These are phyloP conservation scores for Acacia crassicarpa DNA, from an alignment of 306 rosid species.

Conservation along the genomic window DNA sequence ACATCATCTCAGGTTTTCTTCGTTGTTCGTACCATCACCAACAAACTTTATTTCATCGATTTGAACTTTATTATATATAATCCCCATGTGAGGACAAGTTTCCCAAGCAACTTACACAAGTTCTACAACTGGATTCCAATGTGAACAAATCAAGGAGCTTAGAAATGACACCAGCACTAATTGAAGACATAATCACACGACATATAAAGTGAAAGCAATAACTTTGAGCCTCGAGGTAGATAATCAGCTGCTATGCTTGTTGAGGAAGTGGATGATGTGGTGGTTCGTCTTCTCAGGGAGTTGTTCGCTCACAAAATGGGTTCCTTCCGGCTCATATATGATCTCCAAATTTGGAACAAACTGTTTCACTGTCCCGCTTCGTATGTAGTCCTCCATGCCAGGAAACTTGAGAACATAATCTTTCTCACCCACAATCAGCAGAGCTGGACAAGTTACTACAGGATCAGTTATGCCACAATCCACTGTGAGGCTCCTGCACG, in stretches of 20 bases:
- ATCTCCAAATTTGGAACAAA: conserved; percentile 54
- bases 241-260: conserved; percentile 41
- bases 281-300: conserved; percentile 53
- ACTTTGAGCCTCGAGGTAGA: not conserved
- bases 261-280: conserved; percentile 50
- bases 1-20: not conserved
- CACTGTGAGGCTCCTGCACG: conserved; percentile 38
- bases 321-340: conserved; percentile 49
- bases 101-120: not conserved
- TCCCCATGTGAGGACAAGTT: not conserved
- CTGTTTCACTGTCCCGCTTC: conserved; percentile 46
- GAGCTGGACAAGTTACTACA: conserved; percentile 41
- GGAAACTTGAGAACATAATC: conserved; percentile 50
- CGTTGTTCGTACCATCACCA: not conserved
- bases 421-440: conserved; percentile 56
- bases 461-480: conserved; percentile 54
- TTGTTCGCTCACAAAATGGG: conserved; percentile 59
- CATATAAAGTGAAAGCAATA: not conserved
- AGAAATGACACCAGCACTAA: not conserved
- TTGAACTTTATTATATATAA: not conserved
- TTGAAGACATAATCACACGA: not conserved
- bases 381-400: conserved; percentile 51
- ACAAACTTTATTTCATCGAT: not conserved
- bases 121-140: not conserved
- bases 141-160: not conserved